Percentiles rank a stretch among this genome's conserved stretches.
Evolutionary conservation across 257 asterid species (phyloP).

Genomic region (Forsythia viridissima): DNA sequence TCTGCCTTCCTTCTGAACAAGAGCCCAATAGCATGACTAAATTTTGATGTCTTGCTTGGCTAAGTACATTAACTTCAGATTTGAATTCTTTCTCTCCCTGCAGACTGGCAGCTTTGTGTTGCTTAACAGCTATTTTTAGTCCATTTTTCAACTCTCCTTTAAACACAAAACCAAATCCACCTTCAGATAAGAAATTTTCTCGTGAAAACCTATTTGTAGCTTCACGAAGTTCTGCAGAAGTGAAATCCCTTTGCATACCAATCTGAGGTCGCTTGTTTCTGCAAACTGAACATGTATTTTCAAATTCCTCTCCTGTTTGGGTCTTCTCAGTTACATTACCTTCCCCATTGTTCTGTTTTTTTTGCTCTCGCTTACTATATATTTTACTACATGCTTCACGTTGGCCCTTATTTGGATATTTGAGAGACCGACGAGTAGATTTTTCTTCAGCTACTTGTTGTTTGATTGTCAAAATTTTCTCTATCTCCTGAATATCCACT

Average conservation of each 20-base stretch:
- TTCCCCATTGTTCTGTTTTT: conserved; percentile 11
- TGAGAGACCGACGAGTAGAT: conserved; percentile 1
- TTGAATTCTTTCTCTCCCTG: conserved; percentile 78
- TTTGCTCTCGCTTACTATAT: conserved; percentile 5
- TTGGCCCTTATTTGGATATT: background rate
- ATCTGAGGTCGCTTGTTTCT: conserved; percentile 52
- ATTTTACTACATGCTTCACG: background rate
- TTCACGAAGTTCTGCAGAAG: conserved; percentile 50
- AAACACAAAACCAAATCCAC: conserved; percentile 72
- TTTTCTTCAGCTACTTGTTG: background rate
- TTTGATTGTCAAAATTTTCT: conserved; percentile 3
- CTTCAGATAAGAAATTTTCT: conserved; percentile 56
- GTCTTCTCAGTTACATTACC: background rate
- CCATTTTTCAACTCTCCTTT: conserved; percentile 53
- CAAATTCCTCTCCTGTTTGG: conserved; percentile 30
- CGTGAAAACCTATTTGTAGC: conserved; percentile 55
- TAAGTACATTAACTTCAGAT: conserved; percentile 62
- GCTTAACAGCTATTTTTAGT: conserved; percentile 63
- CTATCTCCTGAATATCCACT: conserved; percentile 5
- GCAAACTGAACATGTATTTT: conserved; percentile 56
- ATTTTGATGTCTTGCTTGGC: conserved; percentile 68
- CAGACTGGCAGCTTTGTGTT: conserved; percentile 59
- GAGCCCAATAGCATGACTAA: conserved; percentile 70
- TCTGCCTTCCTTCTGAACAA: conserved; percentile 54
- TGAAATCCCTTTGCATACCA: conserved; percentile 44